A percentile compares a stretch with the other conserved stretches of the same genome.
phyloP scores from a whole-genome alignment of 1,139 yeast species.

The Blastobotrys raffinosifermentans region DNA sequence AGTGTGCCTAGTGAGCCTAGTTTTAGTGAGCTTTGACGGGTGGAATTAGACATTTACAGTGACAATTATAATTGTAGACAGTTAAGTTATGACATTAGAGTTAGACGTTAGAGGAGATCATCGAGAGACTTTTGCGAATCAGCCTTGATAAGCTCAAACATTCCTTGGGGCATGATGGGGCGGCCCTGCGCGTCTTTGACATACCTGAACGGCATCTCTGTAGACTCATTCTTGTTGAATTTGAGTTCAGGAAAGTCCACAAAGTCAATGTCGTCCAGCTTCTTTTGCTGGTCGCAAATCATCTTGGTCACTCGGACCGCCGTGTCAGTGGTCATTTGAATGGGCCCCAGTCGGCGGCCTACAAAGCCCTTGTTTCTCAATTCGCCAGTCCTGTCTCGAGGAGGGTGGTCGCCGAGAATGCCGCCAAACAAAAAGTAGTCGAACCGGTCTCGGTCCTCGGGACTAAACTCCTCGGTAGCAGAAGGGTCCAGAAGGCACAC shows the following conservation, averaged over 20 bases:
- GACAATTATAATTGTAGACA: no score
- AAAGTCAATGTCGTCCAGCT: constrained; percentile 69
- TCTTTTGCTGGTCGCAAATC: constrained; percentile 52
- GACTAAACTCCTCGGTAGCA: constrained; percentile 66
- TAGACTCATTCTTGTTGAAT: constrained; percentile 80
- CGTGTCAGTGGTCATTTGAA: constrained; percentile 97
- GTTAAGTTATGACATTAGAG: no score
- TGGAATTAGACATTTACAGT: no score
- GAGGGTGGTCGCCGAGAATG: constrained; percentile 93
- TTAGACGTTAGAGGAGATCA: constrained; percentile 26
- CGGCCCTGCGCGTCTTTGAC: constrained; percentile 52
- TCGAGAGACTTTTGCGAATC: constrained; percentile 50
- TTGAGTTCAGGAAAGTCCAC: constrained; percentile 92
- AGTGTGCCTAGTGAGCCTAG: no score
- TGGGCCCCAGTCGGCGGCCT: constrained; percentile 77
- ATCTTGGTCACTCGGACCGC: constrained; percentile 86
- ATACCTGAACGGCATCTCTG: constrained; percentile 97
- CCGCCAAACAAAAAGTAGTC: constrained; percentile 96
- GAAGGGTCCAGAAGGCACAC: constrained; percentile 88
- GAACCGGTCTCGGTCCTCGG: constrained; percentile 57
- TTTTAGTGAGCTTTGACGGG: no score
- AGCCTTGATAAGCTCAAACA: constrained; percentile 76
- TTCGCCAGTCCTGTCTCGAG: constrained; percentile 91
- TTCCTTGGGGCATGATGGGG: constrained; percentile 86
- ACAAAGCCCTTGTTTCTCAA: constrained; percentile 74